Conservation (phyloP, 2,329 filamentous ascomycete genomes). For the Aspergillus tubingensis region DNA sequence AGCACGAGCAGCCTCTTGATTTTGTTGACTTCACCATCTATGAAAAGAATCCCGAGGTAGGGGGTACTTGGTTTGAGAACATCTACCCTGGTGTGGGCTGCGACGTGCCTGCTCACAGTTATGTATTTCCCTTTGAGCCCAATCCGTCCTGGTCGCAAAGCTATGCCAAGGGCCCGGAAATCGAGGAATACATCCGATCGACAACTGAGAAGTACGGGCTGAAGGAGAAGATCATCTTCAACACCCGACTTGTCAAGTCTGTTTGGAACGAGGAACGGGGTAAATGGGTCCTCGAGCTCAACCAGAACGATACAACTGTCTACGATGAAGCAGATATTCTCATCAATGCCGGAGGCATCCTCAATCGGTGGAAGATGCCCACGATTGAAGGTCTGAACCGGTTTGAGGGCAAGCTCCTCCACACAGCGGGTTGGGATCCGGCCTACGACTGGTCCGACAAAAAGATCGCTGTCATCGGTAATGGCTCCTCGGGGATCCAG, state of each 20-base stretch:
- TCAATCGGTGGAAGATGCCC: slow-evolving; percentile 21
- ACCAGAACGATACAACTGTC: slow-evolving; percentile 12
- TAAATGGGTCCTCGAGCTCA: slow-evolving; percentile 20
- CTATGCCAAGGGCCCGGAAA: slow-evolving; percentile 45
- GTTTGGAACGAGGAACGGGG: slow-evolving; percentile 36
- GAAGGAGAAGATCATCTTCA: slow-evolving; percentile 39
- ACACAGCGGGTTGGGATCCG: slow-evolving; percentile 43
- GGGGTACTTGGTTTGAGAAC: slow-evolving; percentile 39
- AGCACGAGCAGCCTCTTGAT: slow-evolving; percentile 21
- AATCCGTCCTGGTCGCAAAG: slow-evolving; percentile 48
- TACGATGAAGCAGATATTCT: slow-evolving; percentile 29
- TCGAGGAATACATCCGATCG: slow-evolving; percentile 47
- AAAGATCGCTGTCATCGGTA: slow-evolving; percentile 37
- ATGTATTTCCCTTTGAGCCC: slow-evolving; percentile 46
- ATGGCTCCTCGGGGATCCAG: slow-evolving; percentile 36
- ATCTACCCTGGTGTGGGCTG: slow-evolving; percentile 42
- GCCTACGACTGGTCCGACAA: slow-evolving; percentile 26
- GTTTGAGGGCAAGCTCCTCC: slow-evolving; percentile 39
- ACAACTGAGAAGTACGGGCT: slow-evolving; percentile 45
- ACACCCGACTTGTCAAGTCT: slow-evolving; percentile 29
- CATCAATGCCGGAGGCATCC: slow-evolving; percentile 30
- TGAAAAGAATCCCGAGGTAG: slow-evolving; percentile 33
- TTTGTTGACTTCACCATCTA: slow-evolving; percentile 30
- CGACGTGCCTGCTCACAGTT: slow-evolving; percentile 34
- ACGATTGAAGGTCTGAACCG: slow-evolving; percentile 25